Conservation (phyloP, 148 eudicot species). For the Euryodendron excelsum region DNA sequence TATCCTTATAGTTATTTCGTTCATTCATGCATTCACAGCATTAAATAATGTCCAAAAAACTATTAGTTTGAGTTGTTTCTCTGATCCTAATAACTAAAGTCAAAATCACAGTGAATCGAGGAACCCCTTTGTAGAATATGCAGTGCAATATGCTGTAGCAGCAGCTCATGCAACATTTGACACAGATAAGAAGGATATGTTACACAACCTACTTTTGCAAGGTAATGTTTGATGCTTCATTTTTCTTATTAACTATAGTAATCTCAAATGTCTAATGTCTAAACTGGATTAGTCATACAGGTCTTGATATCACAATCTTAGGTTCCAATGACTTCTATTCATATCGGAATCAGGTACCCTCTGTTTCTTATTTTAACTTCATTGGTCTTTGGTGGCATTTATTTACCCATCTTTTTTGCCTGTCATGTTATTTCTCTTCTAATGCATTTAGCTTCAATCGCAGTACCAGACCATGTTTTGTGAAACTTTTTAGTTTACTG, state of each 20-base stretch:
- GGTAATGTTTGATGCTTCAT: slow-evolving; percentile 43
- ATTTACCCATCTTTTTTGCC: neutral
- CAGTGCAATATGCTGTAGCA: slow-evolving; percentile 82
- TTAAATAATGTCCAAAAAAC: neutral
- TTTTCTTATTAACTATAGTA: neutral
- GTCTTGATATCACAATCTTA: slow-evolving; percentile 87
- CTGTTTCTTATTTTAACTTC: neutral
- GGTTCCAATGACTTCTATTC: slow-evolving; percentile 96
- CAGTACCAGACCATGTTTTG: neutral
- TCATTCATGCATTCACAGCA: neutral
- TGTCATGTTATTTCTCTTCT: neutral
- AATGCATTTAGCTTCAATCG: neutral
- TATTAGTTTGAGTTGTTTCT: neutral
- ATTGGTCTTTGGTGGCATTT: neutral
- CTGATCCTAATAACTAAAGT: neutral
- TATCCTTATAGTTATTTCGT: neutral
- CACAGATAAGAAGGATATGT: slow-evolving; percentile 46
- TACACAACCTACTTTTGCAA: slow-evolving; percentile 65
- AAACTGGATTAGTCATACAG: slow-evolving; percentile 57
- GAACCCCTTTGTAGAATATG: slow-evolving; percentile 96
- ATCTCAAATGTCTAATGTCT: slow-evolving; percentile 20
- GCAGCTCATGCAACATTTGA: slow-evolving; percentile 70
- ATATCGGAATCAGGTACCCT: slow-evolving; percentile 74
- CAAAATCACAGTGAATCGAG: slow-evolving; percentile 54
- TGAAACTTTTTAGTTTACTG: neutral